A percentile compares a stretch with the other conserved stretches of the same genome.
Evolutionary conservation across 805 yeast species (phyloP).

Genomic region (Cyberlindnera meyerae): DNA sequence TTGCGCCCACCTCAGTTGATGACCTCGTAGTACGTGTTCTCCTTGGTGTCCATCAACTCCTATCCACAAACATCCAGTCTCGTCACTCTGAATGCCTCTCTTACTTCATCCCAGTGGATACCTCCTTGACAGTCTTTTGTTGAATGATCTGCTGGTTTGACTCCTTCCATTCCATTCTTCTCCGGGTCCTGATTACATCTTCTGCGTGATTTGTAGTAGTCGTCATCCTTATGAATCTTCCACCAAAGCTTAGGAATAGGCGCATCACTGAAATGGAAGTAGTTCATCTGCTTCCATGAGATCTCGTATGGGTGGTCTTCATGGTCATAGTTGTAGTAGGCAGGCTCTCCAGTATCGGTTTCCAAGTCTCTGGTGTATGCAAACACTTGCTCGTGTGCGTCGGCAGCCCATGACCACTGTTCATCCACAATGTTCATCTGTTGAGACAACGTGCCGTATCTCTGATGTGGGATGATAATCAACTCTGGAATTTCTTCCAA

Average conservation of each 20-base stretch:
- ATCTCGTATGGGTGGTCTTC: slow-evolving; percentile 16
- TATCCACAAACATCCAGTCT: slow-evolving; percentile 24
- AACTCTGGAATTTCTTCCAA: slow-evolving; percentile 21
- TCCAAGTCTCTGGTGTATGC: slow-evolving; percentile 3
- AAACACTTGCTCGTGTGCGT: slow-evolving; percentile 38
- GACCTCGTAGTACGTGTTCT: slow-evolving; percentile 18
- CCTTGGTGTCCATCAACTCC: slow-evolving; percentile 16
- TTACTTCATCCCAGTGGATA: slow-evolving; percentile 20
- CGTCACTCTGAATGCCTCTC: slow-evolving; percentile 10
- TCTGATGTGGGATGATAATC: slow-evolving; percentile 42
- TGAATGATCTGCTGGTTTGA: slow-evolving; percentile 9
- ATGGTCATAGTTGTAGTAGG: slow-evolving; percentile 15
- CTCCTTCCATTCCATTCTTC: background rate
- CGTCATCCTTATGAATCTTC: slow-evolving; percentile 5
- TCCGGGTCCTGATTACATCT: slow-evolving; percentile 19
- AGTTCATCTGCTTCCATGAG: no score
- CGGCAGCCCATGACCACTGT: slow-evolving; percentile 39
- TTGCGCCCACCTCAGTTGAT: no score
- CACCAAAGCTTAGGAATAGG: slow-evolving; percentile 67
- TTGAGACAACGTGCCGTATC: slow-evolving; percentile 47
- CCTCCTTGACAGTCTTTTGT: slow-evolving; percentile 22
- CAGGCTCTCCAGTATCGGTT: slow-evolving; percentile 12
- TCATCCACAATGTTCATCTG: slow-evolving; percentile 34
- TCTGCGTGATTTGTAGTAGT: slow-evolving; percentile 14
- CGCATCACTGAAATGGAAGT: slow-evolving; percentile 59